Conservation (phyloP, 768 basidiomycete species). For the Rhizopogon rudus region DNA sequence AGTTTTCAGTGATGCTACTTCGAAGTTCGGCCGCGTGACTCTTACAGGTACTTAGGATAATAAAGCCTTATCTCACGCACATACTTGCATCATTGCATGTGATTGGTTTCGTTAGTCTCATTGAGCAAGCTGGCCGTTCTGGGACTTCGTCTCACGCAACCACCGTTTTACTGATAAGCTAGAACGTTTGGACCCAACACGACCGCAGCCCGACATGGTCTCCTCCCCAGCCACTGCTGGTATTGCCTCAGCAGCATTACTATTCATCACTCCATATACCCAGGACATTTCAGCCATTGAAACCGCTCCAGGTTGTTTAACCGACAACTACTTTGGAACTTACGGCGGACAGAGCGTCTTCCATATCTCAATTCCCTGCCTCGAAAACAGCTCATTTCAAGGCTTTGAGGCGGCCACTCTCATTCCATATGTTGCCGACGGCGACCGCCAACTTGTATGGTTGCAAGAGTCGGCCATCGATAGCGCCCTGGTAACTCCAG, state of each 20-base stretch:
- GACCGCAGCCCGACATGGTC: not conserved
- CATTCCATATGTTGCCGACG: slow-evolving; percentile 15
- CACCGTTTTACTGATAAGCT: not conserved
- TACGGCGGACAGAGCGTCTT: slow-evolving; percentile 52
- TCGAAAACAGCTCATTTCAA: slow-evolving; percentile 13
- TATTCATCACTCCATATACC: slow-evolving; percentile 18
- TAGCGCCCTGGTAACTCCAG: slow-evolving; percentile 30
- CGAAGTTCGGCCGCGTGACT: no score
- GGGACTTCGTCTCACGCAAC: not conserved
- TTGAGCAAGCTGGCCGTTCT: not conserved
- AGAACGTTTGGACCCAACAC: no score
- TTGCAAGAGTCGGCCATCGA: slow-evolving; percentile 54
- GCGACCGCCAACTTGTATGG: slow-evolving; percentile 50
- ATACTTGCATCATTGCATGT: no score
- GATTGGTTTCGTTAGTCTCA: no score
- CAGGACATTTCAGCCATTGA: slow-evolving; percentile 7
- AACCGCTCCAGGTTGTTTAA: slow-evolving; percentile 36
- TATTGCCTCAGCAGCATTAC: not conserved
- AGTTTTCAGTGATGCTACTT: no score
- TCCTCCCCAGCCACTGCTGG: not conserved
- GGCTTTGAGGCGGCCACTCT: slow-evolving; percentile 25
- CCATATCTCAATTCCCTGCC: slow-evolving; percentile 36
- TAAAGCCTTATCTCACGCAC: no score
- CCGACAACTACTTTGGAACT: slow-evolving; percentile 50
- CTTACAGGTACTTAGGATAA: no score